A percentile compares a stretch with the other conserved stretches of the same genome.
phyloP scores from a whole-genome alignment of 2,329 filamentous ascomycete species.

The Aspergillus eucalypticola region DNA sequence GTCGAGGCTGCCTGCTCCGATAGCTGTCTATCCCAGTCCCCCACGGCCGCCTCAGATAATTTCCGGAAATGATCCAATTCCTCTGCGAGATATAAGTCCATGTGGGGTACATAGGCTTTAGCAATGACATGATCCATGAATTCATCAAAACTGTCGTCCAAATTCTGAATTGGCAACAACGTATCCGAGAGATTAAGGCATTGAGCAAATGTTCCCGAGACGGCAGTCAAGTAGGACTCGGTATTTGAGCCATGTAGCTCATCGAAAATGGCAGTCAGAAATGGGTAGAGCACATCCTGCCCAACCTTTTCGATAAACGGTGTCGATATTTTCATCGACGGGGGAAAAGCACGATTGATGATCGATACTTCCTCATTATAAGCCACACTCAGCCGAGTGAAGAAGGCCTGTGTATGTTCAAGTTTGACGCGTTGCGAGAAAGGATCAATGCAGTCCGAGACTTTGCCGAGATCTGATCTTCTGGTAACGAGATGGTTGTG shows the following conservation, averaged over 20 bases:
- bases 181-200: conserved; percentile 73
- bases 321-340: conserved; percentile 69
- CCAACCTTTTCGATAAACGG: conserved; percentile 78
- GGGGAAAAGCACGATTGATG: conserved; percentile 80
- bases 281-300: conserved; percentile 81
- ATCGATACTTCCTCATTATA: conserved; percentile 80
- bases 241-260: conserved; percentile 77
- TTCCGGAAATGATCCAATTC: conserved; percentile 83
- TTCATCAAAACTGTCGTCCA: conserved; percentile 61
- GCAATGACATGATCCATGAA: conserved; percentile 68
- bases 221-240: conserved; percentile 77
- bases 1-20: conserved; percentile 86
- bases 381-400: conserved; percentile 70
- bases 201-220: conserved; percentile 87
- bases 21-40: conserved; percentile 85
- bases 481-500: conserved; percentile 83
- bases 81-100: conserved; percentile 91
- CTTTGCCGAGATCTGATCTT: conserved; percentile 68
- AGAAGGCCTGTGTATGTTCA: conserved; percentile 78
- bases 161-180: conserved; percentile 64
- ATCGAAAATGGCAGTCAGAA: conserved; percentile 81
- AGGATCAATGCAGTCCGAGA: conserved; percentile 78
- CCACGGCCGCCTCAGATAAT: conserved; percentile 74
- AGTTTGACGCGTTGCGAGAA: conserved; percentile 69
- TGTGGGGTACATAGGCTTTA: conserved; percentile 81